These are phyloP conservation scores for Austropuccinia psidii DNA, from an alignment of 1,284 basidiomycete species.

Conservation along the genomic window DNA sequence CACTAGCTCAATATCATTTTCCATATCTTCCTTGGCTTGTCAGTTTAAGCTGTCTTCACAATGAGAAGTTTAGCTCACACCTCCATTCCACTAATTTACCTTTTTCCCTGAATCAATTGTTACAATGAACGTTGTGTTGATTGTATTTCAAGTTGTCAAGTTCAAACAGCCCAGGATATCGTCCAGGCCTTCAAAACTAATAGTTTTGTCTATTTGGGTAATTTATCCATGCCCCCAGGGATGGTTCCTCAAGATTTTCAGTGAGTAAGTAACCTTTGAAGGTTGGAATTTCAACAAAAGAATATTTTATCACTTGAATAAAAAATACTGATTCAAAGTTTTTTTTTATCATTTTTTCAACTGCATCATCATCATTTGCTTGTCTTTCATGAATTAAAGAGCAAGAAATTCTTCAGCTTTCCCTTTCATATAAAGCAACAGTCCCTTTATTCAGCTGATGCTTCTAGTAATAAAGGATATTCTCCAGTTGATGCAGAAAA, in stretches of 20 bases:
- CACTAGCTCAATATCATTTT: no score
- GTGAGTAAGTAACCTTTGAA: slow-evolving; percentile 52
- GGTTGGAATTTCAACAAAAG: background rate
- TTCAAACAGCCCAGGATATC: slow-evolving; percentile 44
- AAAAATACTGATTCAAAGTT: background rate
- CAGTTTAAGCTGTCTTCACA: no score
- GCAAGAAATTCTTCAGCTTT: slow-evolving; percentile 54
- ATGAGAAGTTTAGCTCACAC: no score
- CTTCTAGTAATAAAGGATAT: slow-evolving; percentile 54
- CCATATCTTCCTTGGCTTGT: no score
- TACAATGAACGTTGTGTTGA: no score
- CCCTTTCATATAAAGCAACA: slow-evolving; percentile 55
- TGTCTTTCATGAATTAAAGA: slow-evolving; percentile 46
- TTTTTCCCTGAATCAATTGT: background rate
- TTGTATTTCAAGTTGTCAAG: no score
- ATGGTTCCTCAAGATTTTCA: slow-evolving; percentile 55
- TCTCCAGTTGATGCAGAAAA: slow-evolving; percentile 46
- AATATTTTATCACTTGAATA: background rate
- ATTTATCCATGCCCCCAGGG: slow-evolving; percentile 50
- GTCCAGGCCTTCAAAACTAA: slow-evolving; percentile 47
- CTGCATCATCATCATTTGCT: background rate
- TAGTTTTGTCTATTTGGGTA: slow-evolving; percentile 52
- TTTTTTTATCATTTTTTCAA: background rate
- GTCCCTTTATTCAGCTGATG: slow-evolving; percentile 56
- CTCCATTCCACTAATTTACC: no score